These are phyloP conservation scores for Neoboletus magnificus DNA, from an alignment of 768 basidiomycete genomes.

Conservation along the genomic window DNA sequence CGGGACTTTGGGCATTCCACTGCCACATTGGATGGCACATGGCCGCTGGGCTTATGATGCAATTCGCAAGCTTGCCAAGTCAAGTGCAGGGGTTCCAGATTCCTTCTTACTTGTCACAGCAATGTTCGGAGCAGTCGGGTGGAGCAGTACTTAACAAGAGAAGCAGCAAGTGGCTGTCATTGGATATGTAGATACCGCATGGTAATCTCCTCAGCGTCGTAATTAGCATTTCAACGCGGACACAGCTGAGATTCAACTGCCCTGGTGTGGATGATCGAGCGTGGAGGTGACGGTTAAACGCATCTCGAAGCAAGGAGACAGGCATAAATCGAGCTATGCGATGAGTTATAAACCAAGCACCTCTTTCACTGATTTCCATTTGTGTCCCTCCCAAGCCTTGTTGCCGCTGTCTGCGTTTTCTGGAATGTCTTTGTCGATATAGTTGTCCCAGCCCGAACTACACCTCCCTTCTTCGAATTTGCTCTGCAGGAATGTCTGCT, in stretches of 20 bases:
- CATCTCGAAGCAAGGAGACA: neutral
- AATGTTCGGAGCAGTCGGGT: constrained; percentile 35
- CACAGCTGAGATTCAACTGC: neutral
- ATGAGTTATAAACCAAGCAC: constrained; percentile 22
- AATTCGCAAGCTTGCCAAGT: constrained; percentile 38
- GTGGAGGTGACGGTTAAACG: constrained; percentile 1
- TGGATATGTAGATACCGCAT: constrained; percentile 13
- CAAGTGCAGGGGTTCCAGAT: constrained; percentile 33
- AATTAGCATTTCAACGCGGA: neutral
- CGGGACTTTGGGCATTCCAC: constrained; percentile 46
- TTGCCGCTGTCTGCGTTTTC: constrained; percentile 33
- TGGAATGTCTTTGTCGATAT: constrained; percentile 25
- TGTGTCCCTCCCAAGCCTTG: constrained; percentile 32
- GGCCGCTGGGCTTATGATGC: constrained; percentile 40
- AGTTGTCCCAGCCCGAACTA: constrained; percentile 36
- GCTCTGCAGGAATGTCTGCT: constrained; percentile 30
- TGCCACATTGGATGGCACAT: constrained; percentile 42
- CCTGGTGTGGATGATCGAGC: neutral
- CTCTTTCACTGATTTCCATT: constrained; percentile 31
- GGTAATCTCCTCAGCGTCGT: neutral
- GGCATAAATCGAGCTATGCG: neutral
- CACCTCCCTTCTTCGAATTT: constrained; percentile 28
- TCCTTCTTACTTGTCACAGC: constrained; percentile 33
- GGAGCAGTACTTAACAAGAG: constrained; percentile 20
- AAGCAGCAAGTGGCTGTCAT: constrained; percentile 11